Evolutionary conservation across 306 rosid genomes (phyloP).

Genomic region (Gillenia trifoliata): DNA sequence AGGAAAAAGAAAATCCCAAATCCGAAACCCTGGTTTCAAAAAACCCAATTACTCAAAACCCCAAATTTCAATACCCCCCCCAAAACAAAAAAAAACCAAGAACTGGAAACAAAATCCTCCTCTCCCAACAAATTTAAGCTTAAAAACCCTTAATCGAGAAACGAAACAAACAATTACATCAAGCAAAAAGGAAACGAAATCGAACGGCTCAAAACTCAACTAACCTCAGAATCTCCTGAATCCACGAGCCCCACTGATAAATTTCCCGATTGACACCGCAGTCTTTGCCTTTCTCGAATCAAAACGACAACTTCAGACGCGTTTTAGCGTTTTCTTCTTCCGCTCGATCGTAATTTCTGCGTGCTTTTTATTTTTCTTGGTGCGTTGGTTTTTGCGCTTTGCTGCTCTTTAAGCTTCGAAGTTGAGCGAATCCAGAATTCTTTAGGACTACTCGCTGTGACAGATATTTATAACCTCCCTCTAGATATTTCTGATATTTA

Average conservation of each 20-base stretch:
- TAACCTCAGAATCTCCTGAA: conserved; percentile 26
- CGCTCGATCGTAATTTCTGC: background rate
- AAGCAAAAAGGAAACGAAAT: background rate
- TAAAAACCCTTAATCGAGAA: background rate
- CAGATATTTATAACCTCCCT: conserved; percentile 65
- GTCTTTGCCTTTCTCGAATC: background rate
- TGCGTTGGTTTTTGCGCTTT: background rate
- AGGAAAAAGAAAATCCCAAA: background rate
- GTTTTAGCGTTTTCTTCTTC: background rate
- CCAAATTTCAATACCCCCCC: background rate
- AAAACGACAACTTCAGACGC: background rate
- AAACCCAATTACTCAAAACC: background rate
- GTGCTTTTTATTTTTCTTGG: background rate
- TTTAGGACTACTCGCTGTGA: rapidly evolving
- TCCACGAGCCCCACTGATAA: conserved; percentile 8
- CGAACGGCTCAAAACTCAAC: conserved; percentile 9
- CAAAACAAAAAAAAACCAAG: background rate
- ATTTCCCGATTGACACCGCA: background rate
- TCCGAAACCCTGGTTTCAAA: background rate
- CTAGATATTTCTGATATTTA: conserved; percentile 47
- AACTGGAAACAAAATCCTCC: background rate
- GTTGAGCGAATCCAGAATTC: conserved; percentile 5
- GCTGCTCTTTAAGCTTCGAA: background rate
- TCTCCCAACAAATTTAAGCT: background rate
- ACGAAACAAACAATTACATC: background rate